Evolutionary conservation across 2,329 filamentous ascomycete species (phyloP).

Genomic region (Delphinella strobiligena): DNA sequence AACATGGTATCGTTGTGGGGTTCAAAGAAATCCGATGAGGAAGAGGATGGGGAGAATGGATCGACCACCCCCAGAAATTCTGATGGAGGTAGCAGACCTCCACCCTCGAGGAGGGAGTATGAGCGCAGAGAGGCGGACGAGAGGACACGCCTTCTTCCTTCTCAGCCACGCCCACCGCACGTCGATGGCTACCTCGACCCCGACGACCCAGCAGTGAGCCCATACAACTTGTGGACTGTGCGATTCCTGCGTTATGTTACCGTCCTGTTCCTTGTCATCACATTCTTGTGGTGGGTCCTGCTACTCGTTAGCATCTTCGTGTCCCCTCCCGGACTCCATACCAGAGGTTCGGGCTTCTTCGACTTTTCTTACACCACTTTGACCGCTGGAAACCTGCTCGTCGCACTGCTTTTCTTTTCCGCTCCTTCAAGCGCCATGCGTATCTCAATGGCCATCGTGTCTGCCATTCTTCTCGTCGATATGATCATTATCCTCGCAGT

Average conservation of each 20-base stretch:
- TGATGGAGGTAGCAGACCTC: conserved; percentile 9
- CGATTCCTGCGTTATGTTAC: conserved; percentile 69
- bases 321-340: conserved; percentile 75
- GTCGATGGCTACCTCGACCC: conserved; percentile 59
- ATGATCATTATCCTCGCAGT: conserved; percentile 71
- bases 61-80: conserved; percentile 15
- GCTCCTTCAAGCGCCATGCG: conserved; percentile 71
- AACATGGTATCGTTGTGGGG: conserved; percentile 45
- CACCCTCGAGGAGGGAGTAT: conserved; percentile 19
- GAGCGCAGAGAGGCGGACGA: conserved; percentile 40
- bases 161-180: conserved; percentile 41
- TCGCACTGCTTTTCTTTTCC: conserved; percentile 76
- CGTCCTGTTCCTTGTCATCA: conserved; percentile 60
- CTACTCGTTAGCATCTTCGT: conserved; percentile 84
- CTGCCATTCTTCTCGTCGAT: conserved; percentile 57
- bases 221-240: conserved; percentile 91
- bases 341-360: conserved; percentile 84
- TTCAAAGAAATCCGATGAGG: conserved; percentile 35
- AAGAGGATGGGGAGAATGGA: conserved; percentile 17
- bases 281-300: conserved; percentile 85
- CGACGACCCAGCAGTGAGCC: conserved; percentile 70
- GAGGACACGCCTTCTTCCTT: conserved; percentile 54
- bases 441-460: conserved; percentile 56
- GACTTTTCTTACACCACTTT: conserved; percentile 74
- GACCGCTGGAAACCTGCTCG: conserved; percentile 61